Evolutionary conservation across 495 filamentous ascomycete genomes (phyloP), one percentile per base, ranked within the genome.

Genomic region (Oleoguttula mirabilis): DNA sequence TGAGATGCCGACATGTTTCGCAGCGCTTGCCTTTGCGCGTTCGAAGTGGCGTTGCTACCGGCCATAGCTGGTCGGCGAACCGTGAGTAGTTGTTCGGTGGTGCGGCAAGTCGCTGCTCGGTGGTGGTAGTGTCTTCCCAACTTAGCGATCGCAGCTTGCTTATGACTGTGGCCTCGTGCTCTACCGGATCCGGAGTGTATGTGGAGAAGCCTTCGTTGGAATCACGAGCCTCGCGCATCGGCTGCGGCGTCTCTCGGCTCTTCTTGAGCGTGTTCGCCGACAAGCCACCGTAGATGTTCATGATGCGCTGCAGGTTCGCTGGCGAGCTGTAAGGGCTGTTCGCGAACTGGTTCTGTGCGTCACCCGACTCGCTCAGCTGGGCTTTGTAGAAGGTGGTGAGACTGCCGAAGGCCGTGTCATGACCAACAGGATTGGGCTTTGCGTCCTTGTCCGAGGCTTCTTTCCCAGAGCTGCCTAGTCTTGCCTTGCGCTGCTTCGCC

Each of bases 1-100:
- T 79, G 61, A 95, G 94, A 66, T 95, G 88, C 4, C 88, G 80
- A 68, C 90, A 98, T 10, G 77, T 73, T 47, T 80, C 75, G 63
- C 90, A 98, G 35, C 90, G 85, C 60, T 94, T 95, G 30, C 84
- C 81, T 32, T 87, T 82, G 58, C 94, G 94, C 0, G 87, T 94
- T 39, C 84, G 79, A 3, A 96, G 75, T 5, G 88, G 76, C 28
- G 79, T 76, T 2, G 83, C 78, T 19, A 83, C 69, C 8, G 90
- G 90, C 21, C 84, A 76, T 2, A 96, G 72, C 8, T 83, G 74
- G 42, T 73, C 66, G 17, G 62, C 53, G 60, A 84, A 82, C 35
- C 72, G 62, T 21, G 66, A 58, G 27, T 64, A 58, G 10, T 67
- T 60, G 42, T 64, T 58, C n/a, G 31, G 8, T 23, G 60, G 70